A percentile compares a stretch with the other conserved stretches of the same genome.
Conservation (phyloP, 108 stramenopile species). For the Fragilariopsis cylindrus region DNA sequence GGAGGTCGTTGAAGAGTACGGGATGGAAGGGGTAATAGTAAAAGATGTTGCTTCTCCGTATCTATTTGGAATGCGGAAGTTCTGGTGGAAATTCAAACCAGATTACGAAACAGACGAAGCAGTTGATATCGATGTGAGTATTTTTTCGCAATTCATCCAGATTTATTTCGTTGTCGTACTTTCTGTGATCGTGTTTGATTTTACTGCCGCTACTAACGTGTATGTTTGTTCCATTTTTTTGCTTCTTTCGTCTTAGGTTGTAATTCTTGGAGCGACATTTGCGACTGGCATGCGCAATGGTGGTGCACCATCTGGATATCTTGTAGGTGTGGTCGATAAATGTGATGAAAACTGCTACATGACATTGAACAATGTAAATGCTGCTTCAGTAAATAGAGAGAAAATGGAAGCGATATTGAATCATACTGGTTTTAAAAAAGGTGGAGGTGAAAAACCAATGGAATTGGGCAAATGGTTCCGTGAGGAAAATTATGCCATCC, state of each 20-base stretch:
- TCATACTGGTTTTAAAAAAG: constrained; percentile 53
- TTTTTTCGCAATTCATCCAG: neutral
- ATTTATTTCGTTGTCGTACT: neutral
- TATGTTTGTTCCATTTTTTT: neutral
- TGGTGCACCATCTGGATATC: constrained; percentile 48
- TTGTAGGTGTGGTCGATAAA: constrained; percentile 73
- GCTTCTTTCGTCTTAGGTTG: constrained; percentile 8
- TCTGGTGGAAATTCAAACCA: constrained; percentile 78
- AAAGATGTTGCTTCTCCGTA: constrained; percentile 83
- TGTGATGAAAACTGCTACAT: constrained; percentile 50
- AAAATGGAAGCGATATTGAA: constrained; percentile 36
- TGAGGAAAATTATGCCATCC: constrained; percentile 41
- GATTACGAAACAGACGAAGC: constrained; percentile 52
- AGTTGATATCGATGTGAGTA: constrained; percentile 64
- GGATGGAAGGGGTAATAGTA: constrained; percentile 74
- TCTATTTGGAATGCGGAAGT: constrained; percentile 57
- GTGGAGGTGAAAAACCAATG: constrained; percentile 34
- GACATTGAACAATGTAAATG: constrained; percentile 61
- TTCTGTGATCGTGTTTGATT: no score
- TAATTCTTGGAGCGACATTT: constrained; percentile 51
- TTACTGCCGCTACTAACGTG: no score
- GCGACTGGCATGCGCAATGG: constrained; percentile 50
- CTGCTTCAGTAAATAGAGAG: constrained; percentile 31
- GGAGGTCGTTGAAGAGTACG: constrained; percentile 60
- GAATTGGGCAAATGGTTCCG: constrained; percentile 69